Percentiles rank a stretch among this genome's conserved stretches.
Conservation (phyloP, 2,329 filamentous ascomycete genomes). For the Ascosphaera apis region DNA sequence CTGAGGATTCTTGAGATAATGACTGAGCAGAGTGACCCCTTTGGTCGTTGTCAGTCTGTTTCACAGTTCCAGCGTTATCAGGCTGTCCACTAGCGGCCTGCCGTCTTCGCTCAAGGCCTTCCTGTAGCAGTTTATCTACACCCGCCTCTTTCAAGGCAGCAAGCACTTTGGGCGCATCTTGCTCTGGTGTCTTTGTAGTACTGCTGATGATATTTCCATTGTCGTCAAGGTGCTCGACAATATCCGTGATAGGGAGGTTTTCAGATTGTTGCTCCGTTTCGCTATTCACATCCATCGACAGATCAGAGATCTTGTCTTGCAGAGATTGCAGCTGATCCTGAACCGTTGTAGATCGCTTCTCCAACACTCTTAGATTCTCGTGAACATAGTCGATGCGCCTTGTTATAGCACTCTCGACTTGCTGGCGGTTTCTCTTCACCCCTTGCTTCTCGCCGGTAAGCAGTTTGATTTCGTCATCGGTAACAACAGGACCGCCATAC, state of each 20-base stretch:
- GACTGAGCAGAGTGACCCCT: not conserved
- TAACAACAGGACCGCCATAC: slow-evolving; percentile 21
- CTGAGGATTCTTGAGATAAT: not conserved
- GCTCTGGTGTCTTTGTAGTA: slow-evolving; percentile 41
- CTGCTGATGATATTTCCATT: slow-evolving; percentile 61
- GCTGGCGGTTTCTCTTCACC: slow-evolving; percentile 29
- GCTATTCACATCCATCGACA: slow-evolving; percentile 31
- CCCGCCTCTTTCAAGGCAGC: slow-evolving; percentile 61
- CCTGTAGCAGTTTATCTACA: slow-evolving; percentile 24
- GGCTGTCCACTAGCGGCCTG: not conserved
- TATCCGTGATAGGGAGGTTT: slow-evolving; percentile 64
- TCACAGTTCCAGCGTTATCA: not conserved
- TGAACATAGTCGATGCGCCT: slow-evolving; percentile 75
- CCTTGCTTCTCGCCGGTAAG: slow-evolving; percentile 23
- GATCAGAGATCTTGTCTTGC: not conserved
- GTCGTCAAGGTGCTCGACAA: slow-evolving; percentile 78
- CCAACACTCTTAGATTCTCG: slow-evolving; percentile 52
- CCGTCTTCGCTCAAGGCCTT: not conserved
- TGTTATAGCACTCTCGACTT: slow-evolving; percentile 44
- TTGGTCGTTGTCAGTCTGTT: slow-evolving; percentile 6
- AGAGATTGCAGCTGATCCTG: slow-evolving; percentile 20
- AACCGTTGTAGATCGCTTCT: slow-evolving; percentile 45
- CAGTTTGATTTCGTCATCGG: slow-evolving; percentile 30
- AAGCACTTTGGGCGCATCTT: slow-evolving; percentile 41
- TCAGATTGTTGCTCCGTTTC: slow-evolving; percentile 18